These are phyloP conservation scores for Backusella liffmaniae DNA, from an alignment of 192 early-diverging fungal genomes.

Conservation along the genomic window DNA sequence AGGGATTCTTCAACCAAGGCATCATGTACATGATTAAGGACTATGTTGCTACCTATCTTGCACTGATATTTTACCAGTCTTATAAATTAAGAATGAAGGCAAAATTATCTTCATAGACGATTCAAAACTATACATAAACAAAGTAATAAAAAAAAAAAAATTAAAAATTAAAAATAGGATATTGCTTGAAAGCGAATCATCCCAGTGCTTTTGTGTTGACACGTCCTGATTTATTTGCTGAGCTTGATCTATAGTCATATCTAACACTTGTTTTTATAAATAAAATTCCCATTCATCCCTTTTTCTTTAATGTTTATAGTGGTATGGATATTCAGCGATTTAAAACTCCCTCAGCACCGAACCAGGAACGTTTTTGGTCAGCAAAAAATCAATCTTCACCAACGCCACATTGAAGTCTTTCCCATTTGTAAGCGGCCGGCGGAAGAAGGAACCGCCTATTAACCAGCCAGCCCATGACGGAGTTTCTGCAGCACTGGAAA, in stretches of 20 bases:
- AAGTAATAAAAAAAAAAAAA: not conserved
- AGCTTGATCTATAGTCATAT: not conserved
- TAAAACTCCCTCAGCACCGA: not conserved
- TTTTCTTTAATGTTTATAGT: not conserved
- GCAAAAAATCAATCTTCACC: not conserved
- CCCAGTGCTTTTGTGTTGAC: not conserved
- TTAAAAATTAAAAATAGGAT: not conserved
- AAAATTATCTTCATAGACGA: not conserved
- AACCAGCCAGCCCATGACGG: not conserved
- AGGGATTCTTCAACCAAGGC: slow-evolving; percentile 53
- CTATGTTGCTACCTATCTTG: slow-evolving; percentile 45
- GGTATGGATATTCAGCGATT: not conserved
- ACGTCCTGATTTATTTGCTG: not conserved
- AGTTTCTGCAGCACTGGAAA: not conserved
- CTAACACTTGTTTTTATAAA: not conserved
- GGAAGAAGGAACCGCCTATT: not conserved
- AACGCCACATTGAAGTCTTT: not conserved
- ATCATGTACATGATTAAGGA: slow-evolving; percentile 59
- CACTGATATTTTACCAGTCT: slow-evolving; percentile 39
- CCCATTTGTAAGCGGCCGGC: not conserved
- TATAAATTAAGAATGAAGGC: slow-evolving; percentile 20
- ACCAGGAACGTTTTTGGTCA: not conserved
- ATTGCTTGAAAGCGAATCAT: not conserved
- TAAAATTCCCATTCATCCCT: not conserved
- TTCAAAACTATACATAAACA: not conserved